Conservation (phyloP, 2,329 filamentous ascomycete species). For the Phoma herbarum region DNA sequence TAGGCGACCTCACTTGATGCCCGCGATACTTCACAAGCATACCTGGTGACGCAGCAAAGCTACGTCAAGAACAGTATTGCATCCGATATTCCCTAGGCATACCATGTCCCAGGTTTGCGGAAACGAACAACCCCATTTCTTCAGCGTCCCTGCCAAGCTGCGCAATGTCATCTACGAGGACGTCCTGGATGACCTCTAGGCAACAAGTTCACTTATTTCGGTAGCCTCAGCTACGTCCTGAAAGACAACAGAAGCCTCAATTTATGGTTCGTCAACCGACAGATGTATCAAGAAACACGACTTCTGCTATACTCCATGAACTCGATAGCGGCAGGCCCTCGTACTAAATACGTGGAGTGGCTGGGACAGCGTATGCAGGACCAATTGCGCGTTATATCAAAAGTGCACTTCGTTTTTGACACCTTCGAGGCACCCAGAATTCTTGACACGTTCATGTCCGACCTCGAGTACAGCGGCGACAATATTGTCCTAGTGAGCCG, state of each 20-base stretch:
- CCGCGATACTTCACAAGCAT: background rate
- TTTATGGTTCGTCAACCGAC: conserved; percentile 1
- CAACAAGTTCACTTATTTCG: conserved; percentile 3
- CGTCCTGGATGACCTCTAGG: background rate
- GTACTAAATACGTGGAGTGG: conserved; percentile 3
- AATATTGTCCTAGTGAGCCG: background rate
- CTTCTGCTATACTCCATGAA: conserved; percentile 3
- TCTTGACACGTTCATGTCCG: background rate
- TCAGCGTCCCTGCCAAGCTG: conserved; percentile 1
- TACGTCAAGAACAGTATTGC: background rate
- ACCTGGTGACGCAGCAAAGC: background rate
- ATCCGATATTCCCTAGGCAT: background rate
- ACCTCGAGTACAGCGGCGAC: background rate
- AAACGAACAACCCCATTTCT: background rate
- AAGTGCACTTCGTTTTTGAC: conserved; percentile 1
- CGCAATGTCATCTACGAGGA: conserved; percentile 6
- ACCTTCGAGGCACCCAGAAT: background rate
- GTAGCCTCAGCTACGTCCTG: conserved; percentile 4
- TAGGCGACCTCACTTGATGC: background rate
- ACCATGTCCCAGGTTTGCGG: background rate
- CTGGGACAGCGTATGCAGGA: background rate
- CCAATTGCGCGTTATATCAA: conserved; percentile 1
- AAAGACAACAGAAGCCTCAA: background rate
- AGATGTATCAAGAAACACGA: conserved; percentile 1
- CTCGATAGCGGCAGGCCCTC: conserved; percentile 7